These are phyloP conservation scores for Calamus simplicifolius DNA, from an alignment of 176 grass and related monocot species.

Conservation along the genomic window DNA sequence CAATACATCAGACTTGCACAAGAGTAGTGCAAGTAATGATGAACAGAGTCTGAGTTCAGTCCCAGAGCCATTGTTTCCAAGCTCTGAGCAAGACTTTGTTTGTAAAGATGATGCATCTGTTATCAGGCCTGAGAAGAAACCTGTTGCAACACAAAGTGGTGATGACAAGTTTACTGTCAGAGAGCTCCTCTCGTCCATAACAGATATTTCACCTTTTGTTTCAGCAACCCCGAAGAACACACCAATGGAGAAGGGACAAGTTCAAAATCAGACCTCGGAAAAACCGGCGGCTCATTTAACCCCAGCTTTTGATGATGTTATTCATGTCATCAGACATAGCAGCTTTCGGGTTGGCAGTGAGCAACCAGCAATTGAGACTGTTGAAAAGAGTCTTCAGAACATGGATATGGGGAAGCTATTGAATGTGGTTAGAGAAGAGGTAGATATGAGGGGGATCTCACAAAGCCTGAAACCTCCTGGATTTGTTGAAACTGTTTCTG, in stretches of 20 bases:
- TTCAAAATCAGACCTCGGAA: slow-evolving; percentile 27
- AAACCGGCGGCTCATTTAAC: slow-evolving; percentile 39
- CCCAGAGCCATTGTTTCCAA: slow-evolving; percentile 39
- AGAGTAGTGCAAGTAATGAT: slow-evolving; percentile 39
- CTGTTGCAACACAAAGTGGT: slow-evolving; percentile 26
- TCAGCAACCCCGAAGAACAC: slow-evolving; percentile 26
- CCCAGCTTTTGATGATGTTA: slow-evolving; percentile 61
- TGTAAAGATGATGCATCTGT: slow-evolving; percentile 50
- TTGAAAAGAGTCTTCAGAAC: slow-evolving; percentile 23
- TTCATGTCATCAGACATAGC: slow-evolving; percentile 82
- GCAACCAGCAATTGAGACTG: slow-evolving; percentile 20
- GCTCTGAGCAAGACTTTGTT: slow-evolving; percentile 41
- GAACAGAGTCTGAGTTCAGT: slow-evolving; percentile 28
- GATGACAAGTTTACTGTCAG: slow-evolving; percentile 84
- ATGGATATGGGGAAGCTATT: slow-evolving; percentile 22
- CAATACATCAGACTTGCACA: slow-evolving; percentile 44
- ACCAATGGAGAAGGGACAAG: slow-evolving; percentile 19
- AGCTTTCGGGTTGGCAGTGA: slow-evolving; percentile 49
- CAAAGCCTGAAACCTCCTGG: slow-evolving; percentile 21
- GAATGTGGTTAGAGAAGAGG: slow-evolving; percentile 50
- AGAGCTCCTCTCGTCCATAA: slow-evolving; percentile 73
- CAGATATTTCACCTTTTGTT: slow-evolving; percentile 35
- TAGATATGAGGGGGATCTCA: slow-evolving; percentile 39
- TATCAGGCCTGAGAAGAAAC: slow-evolving; percentile 20
- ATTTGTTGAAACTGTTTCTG: slow-evolving; percentile 25